Conservation (phyloP, 257 asterid species). For the Fraxinus quadrangulata region DNA sequence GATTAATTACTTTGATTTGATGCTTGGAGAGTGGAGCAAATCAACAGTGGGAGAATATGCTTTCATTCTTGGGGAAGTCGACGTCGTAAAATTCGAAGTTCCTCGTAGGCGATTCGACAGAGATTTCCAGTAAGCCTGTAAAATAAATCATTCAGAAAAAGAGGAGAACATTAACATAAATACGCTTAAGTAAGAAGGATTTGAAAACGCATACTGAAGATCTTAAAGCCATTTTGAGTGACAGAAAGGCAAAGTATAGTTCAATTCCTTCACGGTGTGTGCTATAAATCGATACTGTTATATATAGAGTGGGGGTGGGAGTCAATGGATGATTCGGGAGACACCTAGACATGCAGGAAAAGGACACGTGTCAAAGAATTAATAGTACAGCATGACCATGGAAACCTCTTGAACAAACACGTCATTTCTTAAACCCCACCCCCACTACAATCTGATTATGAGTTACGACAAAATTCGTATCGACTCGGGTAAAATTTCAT, state of each 20-base stretch:
- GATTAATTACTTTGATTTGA: slow-evolving; percentile 31
- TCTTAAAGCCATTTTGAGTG: slow-evolving; percentile 36
- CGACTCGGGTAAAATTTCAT: too few relatives aligned
- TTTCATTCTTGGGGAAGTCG: slow-evolving; percentile 34
- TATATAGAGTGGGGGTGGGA: not conserved
- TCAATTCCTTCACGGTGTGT: not conserved
- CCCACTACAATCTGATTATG: too few relatives aligned
- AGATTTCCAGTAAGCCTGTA: slow-evolving; percentile 30
- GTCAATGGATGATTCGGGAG: slow-evolving; percentile 27
- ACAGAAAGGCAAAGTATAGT: not conserved
- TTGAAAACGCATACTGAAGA: not conserved
- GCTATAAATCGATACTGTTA: too few relatives aligned
- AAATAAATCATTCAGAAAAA: not conserved
- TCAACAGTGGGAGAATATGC: slow-evolving; percentile 21
- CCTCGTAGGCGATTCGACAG: slow-evolving; percentile 27
- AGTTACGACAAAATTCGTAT: too few relatives aligned
- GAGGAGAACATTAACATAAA: too few relatives aligned
- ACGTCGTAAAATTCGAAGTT: slow-evolving; percentile 32
- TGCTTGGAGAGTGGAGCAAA: slow-evolving; percentile 14
- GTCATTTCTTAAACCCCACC: not conserved
- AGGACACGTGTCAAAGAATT: slow-evolving; percentile 26
- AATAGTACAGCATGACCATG: slow-evolving; percentile 14
- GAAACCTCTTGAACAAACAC: slow-evolving; percentile 35
- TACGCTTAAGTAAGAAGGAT: not conserved
- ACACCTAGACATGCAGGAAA: slow-evolving; percentile 1